Evolutionary conservation across 441 rosid genomes (phyloP).

Genomic region (Eruca vesicaria): DNA sequence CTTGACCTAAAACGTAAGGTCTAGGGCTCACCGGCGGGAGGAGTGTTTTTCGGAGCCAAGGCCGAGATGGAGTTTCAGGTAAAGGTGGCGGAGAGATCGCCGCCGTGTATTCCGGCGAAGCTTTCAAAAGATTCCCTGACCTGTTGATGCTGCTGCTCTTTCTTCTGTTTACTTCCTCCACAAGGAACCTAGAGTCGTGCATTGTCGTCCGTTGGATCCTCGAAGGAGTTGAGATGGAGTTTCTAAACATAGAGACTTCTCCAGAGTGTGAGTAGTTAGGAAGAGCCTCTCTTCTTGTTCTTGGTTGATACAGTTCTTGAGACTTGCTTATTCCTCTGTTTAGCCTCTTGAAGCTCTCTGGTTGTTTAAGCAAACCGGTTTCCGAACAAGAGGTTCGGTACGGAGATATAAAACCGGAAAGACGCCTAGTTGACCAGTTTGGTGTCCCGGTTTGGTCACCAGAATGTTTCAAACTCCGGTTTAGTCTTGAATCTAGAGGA

Average conservation of each 20-base stretch:
- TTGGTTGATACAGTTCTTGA: conserved; percentile 53
- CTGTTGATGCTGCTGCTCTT: conserved; percentile 1
- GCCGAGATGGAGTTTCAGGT: conserved; percentile 27
- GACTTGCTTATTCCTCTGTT: conserved; percentile 54
- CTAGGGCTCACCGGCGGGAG: conserved; percentile 18
- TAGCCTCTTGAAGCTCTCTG: conserved; percentile 41
- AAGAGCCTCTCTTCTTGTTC: conserved; percentile 27
- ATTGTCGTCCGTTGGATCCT: conserved; percentile 24
- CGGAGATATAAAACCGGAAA: conserved; percentile 49
- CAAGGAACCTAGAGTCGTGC: conserved; percentile 26
- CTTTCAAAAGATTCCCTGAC: conserved; percentile 19
- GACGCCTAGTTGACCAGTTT: conserved; percentile 43
- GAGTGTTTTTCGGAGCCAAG: conserved; percentile 26
- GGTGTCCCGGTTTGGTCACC: conserved; percentile 21
- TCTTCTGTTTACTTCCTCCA: conserved; percentile 27
- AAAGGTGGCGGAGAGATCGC: conserved; percentile 26
- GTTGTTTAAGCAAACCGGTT: conserved; percentile 47
- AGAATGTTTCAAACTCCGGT: conserved; percentile 25
- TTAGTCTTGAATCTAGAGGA: conserved; percentile 15
- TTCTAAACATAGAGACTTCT: conserved; percentile 18
- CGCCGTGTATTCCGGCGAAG: conserved; percentile 1
- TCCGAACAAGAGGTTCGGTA: conserved; percentile 52
- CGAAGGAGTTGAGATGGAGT: conserved; percentile 28
- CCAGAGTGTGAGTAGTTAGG: conserved; percentile 28
- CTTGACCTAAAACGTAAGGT: conserved; percentile 11